Percentiles rank a stretch among this genome's conserved stretches.
These are phyloP conservation scores for Platanthera zijinensis DNA, from an alignment of 106 monocot species.

Conservation along the genomic window DNA sequence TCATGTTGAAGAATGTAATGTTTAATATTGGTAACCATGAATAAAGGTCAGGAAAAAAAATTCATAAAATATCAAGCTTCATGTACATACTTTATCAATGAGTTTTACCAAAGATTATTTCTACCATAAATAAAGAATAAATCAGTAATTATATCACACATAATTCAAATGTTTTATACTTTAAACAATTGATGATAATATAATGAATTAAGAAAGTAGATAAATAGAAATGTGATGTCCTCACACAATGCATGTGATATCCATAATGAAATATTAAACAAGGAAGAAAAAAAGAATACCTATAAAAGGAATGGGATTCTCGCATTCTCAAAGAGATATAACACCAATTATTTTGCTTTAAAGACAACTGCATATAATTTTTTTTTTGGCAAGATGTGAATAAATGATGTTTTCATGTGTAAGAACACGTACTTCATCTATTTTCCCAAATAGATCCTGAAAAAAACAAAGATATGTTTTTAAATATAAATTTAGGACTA, in stretches of 20 bases:
- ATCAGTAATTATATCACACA: background rate
- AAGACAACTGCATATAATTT: conserved; percentile 80
- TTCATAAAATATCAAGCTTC: background rate
- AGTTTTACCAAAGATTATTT: background rate
- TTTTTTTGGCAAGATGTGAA: conserved; percentile 86
- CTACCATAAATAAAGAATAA: background rate
- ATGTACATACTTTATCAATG: background rate
- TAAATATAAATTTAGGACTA: no score
- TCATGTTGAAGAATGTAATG: no score
- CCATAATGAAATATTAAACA: background rate
- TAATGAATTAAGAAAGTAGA: background rate
- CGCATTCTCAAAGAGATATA: conserved; percentile 94
- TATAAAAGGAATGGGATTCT: conserved; percentile 91
- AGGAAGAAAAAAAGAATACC: conserved; percentile 26
- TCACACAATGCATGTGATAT: no score
- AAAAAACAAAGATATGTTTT: conserved; percentile 5
- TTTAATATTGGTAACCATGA: no score
- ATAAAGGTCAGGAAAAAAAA: no score
- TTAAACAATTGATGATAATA: background rate
- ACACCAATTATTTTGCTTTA: conserved; percentile 95
- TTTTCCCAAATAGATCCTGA: conserved; percentile 90
- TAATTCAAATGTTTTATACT: background rate
- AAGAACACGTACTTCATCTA: conserved; percentile 81
- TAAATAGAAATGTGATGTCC: background rate
- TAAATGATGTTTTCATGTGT: conserved; percentile 95